Conservation (phyloP, 352 stramenopile genomes). For the Blastocystis sp. region DNA sequence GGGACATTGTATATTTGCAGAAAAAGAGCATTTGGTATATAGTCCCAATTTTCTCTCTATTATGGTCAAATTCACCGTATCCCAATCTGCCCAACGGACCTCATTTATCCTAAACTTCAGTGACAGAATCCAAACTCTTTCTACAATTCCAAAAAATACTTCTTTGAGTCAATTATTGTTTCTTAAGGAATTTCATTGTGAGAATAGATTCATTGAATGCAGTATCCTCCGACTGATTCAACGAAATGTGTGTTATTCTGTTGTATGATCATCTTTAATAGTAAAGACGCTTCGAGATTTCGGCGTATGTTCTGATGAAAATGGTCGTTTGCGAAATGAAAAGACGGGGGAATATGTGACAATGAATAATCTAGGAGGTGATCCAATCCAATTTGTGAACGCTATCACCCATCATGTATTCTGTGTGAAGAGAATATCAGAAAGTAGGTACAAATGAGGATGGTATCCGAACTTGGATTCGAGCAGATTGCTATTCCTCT, state of each 20-base stretch:
- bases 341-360: slow-evolving; percentile 43
- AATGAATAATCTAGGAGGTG: slow-evolving; percentile 3
- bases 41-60: too few species aligned
- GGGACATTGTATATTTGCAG: too few species aligned
- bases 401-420: slow-evolving; percentile 42
- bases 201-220: neutral
- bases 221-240: neutral
- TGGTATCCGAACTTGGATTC: slow-evolving; percentile 50
- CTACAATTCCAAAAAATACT: neutral
- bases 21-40: too few species aligned
- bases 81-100: neutral
- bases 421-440: neutral
- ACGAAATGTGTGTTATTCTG: neutral
- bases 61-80: too few species aligned
- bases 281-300: slow-evolving; percentile 45
- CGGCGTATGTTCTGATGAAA: slow-evolving; percentile 11
- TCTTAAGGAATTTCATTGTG: neutral
- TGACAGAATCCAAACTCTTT: neutral
- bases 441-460: slow-evolving; percentile 43
- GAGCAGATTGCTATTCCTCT: slow-evolving; percentile 53
- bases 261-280: neutral
- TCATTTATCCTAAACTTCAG: neutral
- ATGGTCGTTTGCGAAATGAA: neutral
- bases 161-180: neutral
- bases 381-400: slow-evolving; percentile 36